Conservation (phyloP, 2,329 filamentous ascomycete species). For the Colletotrichum sp. region DNA sequence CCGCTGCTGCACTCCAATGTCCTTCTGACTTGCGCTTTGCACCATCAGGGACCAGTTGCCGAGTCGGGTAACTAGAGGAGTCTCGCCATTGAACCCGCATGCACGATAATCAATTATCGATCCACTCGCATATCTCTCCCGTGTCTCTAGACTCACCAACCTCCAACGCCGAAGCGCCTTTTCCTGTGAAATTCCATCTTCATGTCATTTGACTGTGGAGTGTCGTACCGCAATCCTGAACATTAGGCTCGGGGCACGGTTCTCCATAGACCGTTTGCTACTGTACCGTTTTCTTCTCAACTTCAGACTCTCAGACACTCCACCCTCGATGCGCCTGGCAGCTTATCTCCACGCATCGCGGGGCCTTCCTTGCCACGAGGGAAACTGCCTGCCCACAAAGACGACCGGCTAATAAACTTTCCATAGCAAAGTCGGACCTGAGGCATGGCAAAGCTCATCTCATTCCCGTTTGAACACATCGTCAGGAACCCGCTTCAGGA, state of each 20-base stretch:
- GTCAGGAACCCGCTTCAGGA: neutral
- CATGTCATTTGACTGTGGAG: neutral
- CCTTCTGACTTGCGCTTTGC: neutral
- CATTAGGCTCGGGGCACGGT: neutral
- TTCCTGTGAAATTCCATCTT: neutral
- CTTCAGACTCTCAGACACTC: neutral
- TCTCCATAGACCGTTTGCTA: neutral
- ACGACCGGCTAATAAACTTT: neutral
- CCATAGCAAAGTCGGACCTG: neutral
- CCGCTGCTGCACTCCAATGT: neutral
- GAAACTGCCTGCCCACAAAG: neutral
- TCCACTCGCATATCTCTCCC: neutral
- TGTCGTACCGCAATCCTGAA: neutral
- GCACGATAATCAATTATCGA: neutral
- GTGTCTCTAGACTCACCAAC: neutral
- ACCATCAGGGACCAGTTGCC: neutral
- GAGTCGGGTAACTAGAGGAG: neutral
- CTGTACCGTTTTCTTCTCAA: neutral
- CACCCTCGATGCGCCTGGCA: neutral
- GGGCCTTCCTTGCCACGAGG: neutral
- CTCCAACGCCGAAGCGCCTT: neutral
- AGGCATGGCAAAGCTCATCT: conserved; percentile 14
- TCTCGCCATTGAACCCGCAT: neutral
- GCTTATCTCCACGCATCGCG: neutral
- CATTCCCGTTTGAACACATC: neutral